These are phyloP conservation scores for Diaporthe eres DNA, from an alignment of 2,329 filamentous ascomycete species.

Conservation along the genomic window DNA sequence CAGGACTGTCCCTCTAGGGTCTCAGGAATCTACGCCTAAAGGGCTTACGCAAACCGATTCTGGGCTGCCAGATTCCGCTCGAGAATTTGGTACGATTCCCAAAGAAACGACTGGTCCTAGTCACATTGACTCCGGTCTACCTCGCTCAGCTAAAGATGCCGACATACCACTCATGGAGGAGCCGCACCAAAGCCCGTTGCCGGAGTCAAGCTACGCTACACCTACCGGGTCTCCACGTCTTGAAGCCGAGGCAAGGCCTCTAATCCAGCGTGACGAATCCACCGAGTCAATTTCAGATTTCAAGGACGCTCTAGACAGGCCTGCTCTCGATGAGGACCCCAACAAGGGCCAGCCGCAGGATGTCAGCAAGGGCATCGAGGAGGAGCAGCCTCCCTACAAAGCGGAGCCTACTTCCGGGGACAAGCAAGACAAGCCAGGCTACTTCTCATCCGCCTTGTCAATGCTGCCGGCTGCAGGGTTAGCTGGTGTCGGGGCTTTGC, in stretches of 20 bases:
- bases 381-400: not conserved
- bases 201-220: slow-evolving; percentile 39
- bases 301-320: slow-evolving; percentile 19
- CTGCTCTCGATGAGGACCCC: slow-evolving; percentile 21
- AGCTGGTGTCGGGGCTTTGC: slow-evolving; percentile 45
- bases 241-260: not conserved
- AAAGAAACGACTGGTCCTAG: not conserved
- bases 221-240: slow-evolving; percentile 35
- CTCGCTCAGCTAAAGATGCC: slow-evolving; percentile 4
- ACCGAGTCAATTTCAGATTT: slow-evolving; percentile 27
- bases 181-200: slow-evolving; percentile 28
- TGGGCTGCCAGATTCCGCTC: slow-evolving; percentile 20
- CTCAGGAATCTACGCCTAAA: slow-evolving; percentile 78
- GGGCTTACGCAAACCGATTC: slow-evolving; percentile 9
- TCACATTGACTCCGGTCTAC: slow-evolving; percentile 10
- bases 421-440: slow-evolving; percentile 33
- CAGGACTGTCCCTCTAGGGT: slow-evolving; percentile 66
- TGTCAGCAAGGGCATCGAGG: not conserved
- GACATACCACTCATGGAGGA: not conserved
- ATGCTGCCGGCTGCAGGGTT: slow-evolving; percentile 43
- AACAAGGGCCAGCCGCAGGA: not conserved
- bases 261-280: slow-evolving; percentile 16
- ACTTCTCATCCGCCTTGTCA: slow-evolving; percentile 44
- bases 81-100: not conserved
- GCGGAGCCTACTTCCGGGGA: not conserved